Evolutionary conservation across 495 filamentous ascomycete genomes (phyloP).

Genomic region (Aspergillus mulundensis): DNA sequence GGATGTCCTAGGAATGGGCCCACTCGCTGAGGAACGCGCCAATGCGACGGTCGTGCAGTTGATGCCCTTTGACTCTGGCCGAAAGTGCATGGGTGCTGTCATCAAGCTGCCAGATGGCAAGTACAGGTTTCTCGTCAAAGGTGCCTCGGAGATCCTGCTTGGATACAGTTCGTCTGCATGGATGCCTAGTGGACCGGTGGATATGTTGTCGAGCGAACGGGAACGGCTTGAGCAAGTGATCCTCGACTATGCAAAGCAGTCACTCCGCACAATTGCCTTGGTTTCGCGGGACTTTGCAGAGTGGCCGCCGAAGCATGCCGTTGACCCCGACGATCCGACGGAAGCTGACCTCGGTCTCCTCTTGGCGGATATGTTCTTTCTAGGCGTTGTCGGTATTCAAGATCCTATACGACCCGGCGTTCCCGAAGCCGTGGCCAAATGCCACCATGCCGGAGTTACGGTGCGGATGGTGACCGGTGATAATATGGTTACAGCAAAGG

Average conservation of each 20-base stretch:
- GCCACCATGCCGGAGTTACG: slow-evolving; percentile 72
- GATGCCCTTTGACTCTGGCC: slow-evolving; percentile 63
- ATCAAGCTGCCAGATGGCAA: slow-evolving; percentile 50
- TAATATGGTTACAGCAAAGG: slow-evolving; percentile 75
- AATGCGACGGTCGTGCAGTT: slow-evolving; percentile 58
- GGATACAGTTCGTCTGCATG: slow-evolving; percentile 40
- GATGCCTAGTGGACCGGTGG: slow-evolving; percentile 27
- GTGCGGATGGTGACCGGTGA: slow-evolving; percentile 91
- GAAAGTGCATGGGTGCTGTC: slow-evolving; percentile 67
- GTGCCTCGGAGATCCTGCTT: slow-evolving; percentile 63
- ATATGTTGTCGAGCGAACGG: slow-evolving; percentile 30
- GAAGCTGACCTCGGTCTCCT: slow-evolving; percentile 52
- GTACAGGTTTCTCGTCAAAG: slow-evolving; percentile 64
- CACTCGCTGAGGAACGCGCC: slow-evolving; percentile 54
- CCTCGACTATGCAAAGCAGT: slow-evolving; percentile 51
- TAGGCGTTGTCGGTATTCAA: slow-evolving; percentile 62
- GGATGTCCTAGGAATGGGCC: slow-evolving; percentile 59
- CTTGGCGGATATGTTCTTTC: slow-evolving; percentile 56
- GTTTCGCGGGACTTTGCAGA: slow-evolving; percentile 59
- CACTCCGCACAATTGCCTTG: slow-evolving; percentile 60
- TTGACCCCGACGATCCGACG: slow-evolving; percentile 46
- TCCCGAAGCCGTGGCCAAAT: slow-evolving; percentile 65
- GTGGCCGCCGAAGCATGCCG: slow-evolving; percentile 53
- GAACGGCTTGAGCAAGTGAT: slow-evolving; percentile 47
- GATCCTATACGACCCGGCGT: slow-evolving; percentile 71